phyloP scores from a whole-genome alignment of 495 filamentous ascomycete species.

The Talaromyces trachyspermus region DNA sequence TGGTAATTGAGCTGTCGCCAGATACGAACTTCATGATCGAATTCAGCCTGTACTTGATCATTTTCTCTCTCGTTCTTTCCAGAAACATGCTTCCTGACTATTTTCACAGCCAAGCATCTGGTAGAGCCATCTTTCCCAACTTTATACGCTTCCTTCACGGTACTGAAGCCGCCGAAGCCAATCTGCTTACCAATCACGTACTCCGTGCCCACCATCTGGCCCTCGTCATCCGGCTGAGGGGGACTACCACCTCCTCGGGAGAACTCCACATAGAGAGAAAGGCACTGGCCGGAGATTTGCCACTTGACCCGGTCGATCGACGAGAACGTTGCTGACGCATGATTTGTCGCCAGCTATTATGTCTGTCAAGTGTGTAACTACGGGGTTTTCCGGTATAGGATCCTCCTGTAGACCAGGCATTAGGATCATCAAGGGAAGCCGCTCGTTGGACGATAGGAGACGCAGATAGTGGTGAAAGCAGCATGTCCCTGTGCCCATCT shows the following conservation, averaged over 20 bases:
- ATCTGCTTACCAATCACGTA: constrained; percentile 69
- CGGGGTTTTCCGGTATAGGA: constrained; percentile 38
- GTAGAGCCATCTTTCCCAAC: constrained; percentile 49
- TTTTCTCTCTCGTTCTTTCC: constrained; percentile 55
- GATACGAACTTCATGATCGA: constrained; percentile 65
- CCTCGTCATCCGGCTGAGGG: constrained; percentile 57
- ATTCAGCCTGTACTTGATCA: constrained; percentile 62
- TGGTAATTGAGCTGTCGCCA: constrained; percentile 65
- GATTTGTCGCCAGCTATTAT: constrained; percentile 26
- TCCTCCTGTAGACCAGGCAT: constrained; percentile 39
- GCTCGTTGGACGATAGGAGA: constrained; percentile 36
- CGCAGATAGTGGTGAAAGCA: constrained; percentile 47
- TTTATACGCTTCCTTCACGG: constrained; percentile 64
- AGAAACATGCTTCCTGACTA: constrained; percentile 56
- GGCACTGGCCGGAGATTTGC: constrained; percentile 47
- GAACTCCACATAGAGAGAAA: constrained; percentile 54
- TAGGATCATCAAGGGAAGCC: constrained; percentile 41
- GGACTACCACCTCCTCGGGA: constrained; percentile 31
- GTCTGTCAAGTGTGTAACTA: constrained; percentile 34
- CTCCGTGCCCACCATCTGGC: constrained; percentile 62
- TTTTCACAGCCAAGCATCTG: constrained; percentile 58
- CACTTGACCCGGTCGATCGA: constrained; percentile 39
- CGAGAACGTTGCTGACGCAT: constrained; percentile 36
- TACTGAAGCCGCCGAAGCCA: constrained; percentile 63
- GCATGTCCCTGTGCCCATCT: constrained; percentile 36